Percentiles rank a stretch among this genome's conserved stretches.
These are phyloP conservation scores for Apiotrichum mycotoxinovorans DNA, from an alignment of 1,284 basidiomycete genomes.

Conservation along the genomic window DNA sequence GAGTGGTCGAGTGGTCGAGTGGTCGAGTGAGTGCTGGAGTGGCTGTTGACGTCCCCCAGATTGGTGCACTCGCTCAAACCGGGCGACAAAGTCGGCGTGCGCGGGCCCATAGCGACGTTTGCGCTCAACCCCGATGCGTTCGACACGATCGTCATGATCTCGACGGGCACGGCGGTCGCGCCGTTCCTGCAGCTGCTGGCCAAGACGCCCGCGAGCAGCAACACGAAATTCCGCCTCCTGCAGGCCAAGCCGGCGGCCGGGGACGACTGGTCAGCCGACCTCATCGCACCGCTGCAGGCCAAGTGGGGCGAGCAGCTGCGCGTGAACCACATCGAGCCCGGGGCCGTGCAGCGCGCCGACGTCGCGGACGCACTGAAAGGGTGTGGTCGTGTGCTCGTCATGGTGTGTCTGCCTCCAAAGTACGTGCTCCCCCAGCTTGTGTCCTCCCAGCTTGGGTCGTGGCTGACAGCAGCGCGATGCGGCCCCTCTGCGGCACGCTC, in stretches of 20 bases:
- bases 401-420: slow-evolving; percentile 43
- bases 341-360: slow-evolving; percentile 3
- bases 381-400: slow-evolving; percentile 27
- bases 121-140: slow-evolving; percentile 32
- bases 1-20: too few species aligned
- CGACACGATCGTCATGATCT: slow-evolving; percentile 47
- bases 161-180: slow-evolving; percentile 47
- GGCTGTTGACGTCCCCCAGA: slow-evolving; percentile 27
- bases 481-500: slow-evolving; percentile 39
- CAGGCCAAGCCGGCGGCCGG: slow-evolving; percentile 25
- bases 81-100: slow-evolving; percentile 37
- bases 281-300: slow-evolving; percentile 22
- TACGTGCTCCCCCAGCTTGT: slow-evolving; percentile 19
- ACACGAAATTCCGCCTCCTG: slow-evolving; percentile 26
- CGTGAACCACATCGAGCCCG: slow-evolving; percentile 19
- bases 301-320: slow-evolving; percentile 23
- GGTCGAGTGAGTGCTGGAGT: too few species aligned
- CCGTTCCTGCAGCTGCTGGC: slow-evolving; percentile 49
- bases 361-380: slow-evolving; percentile 4
- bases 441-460: neutral
- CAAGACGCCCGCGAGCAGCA: slow-evolving; percentile 20
- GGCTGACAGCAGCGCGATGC: slow-evolving; percentile 31
- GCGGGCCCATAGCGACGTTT: slow-evolving; percentile 46
- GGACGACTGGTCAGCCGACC: slow-evolving; percentile 12
- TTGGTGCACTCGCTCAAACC: slow-evolving; percentile 36